phyloP scores from a whole-genome alignment of 208 protist genomes.

The Leishmania lainsoni region DNA sequence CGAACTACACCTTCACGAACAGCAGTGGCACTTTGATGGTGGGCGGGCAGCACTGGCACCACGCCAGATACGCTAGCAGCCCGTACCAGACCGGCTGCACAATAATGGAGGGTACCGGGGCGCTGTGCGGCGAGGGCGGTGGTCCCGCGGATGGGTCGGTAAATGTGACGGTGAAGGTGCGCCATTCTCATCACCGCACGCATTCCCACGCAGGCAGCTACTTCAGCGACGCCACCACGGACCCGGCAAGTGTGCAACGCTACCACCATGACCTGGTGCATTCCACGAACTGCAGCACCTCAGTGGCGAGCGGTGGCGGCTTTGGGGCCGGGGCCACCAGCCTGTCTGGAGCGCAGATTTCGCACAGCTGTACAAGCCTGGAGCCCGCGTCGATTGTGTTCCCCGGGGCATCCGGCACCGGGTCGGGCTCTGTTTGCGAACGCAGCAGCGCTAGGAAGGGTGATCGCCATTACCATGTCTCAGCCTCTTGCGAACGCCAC shows the following conservation, averaged over 20 bases:
- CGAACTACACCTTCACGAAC: constrained; percentile 5
- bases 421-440: constrained; percentile 1
- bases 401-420: background rate
- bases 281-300: background rate
- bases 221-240: constrained; percentile 33
- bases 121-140: background rate
- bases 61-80: constrained; percentile 6
- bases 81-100: constrained; percentile 10
- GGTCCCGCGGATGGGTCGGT: constrained; percentile 16
- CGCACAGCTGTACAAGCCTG: constrained; percentile 23
- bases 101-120: constrained; percentile 6
- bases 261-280: background rate
- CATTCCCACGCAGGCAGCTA: constrained; percentile 29
- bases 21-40: background rate
- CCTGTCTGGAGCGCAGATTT: background rate
- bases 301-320: constrained; percentile 5
- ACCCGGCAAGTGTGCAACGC: constrained; percentile 8
- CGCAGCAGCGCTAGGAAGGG: background rate
- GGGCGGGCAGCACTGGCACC: background rate
- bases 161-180: constrained; percentile 37
- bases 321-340: background rate
- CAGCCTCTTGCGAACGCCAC: background rate
- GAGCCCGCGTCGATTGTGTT: constrained; percentile 11
- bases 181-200: constrained; percentile 22
- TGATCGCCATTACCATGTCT: background rate